Percentiles rank a stretch among this genome's conserved stretches.
phyloP scores from a whole-genome alignment of 2,329 filamentous ascomycete genomes.

The Sarocladium oryzae region DNA sequence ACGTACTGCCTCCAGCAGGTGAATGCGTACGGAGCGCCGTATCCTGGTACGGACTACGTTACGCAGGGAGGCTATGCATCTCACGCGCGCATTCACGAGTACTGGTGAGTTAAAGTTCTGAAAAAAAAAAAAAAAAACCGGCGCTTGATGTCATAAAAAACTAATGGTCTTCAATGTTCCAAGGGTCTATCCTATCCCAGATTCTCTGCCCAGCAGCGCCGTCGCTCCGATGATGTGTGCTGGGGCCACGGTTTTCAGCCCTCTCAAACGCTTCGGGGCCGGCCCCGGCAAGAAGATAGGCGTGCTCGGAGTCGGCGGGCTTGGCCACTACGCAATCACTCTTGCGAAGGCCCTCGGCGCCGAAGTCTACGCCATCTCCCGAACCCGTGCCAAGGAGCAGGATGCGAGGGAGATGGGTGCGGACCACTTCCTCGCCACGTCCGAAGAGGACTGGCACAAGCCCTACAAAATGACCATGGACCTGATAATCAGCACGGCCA shows the following conservation, averaged over 20 bases:
- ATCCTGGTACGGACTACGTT: no score
- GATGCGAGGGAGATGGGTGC: conserved; percentile 53
- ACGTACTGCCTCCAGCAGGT: conserved; percentile 27
- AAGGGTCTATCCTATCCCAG: conserved; percentile 36
- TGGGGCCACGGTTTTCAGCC: conserved; percentile 61
- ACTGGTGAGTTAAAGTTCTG: conserved; percentile 26
- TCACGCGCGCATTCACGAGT: conserved; percentile 41
- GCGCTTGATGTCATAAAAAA: conserved; percentile 47
- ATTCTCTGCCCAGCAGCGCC: conserved; percentile 30
- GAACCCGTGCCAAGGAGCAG: conserved; percentile 42
- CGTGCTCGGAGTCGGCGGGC: conserved; percentile 60
- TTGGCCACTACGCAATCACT: conserved; percentile 63
- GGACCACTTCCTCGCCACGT: conserved; percentile 38
- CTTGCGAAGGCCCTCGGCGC: conserved; percentile 62
- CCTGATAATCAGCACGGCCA: conserved; percentile 51
- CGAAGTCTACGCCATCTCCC: conserved; percentile 56
- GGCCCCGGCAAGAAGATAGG: conserved; percentile 63
- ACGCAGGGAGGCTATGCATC: conserved; percentile 1
- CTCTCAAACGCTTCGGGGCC: conserved; percentile 54
- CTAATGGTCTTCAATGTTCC: conserved; percentile 25
- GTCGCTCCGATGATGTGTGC: conserved; percentile 65
- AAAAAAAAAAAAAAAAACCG: no score
- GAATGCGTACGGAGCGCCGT: background rate
- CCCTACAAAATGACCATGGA: conserved; percentile 46
- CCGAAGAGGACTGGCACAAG: conserved; percentile 48